Evolutionary conservation across 257 asterid genomes (phyloP), one percentile per base, ranked within the genome.

Genomic region (Nicotiana undulata): DNA sequence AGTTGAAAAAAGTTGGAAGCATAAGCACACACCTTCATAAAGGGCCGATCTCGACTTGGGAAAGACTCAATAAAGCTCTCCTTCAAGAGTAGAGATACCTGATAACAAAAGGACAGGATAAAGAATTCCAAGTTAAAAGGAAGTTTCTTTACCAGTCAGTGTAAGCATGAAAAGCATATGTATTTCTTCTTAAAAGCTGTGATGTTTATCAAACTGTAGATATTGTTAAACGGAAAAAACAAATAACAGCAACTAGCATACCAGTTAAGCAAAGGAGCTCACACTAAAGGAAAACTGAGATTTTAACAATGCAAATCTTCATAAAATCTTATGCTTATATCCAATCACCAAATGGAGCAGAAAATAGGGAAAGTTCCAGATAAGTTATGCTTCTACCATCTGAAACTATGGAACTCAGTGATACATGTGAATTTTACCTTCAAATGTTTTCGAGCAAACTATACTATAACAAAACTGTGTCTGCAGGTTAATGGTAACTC

Each of bases 21-120:
- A 22, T 24, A 22, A 72, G 26, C 32, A 61, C 77, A 40, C 63
- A 93, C 99, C 99, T 96, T 96, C 97, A 96, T 94, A 88, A 96
- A 96, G 72, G 98, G 90, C 10, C 97, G 97, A 74, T 94, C 93
- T 31, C 98, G 95, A 56, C 88, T 87, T 20, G 98, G 97, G 83
- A 90, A 96, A 17, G 98, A 94, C 88, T 96, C 99, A 4, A 96
- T 91, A 88, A 96, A 96, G 81, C 99, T 96, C 88, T 96, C 99
- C 88, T 93, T 96, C 82, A 96, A 81, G 82, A 96, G 90, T 92
- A 96, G 87, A 2, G 99, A 96, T 56, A 96, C 99, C 99, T 96
- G 86, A 76, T 66, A 65, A 49, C 24, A 59, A 49, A 74, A 49
- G 44, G 59, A 24, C 61, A 49, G 79, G 55, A 74, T 8, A 74